A percentile compares a stretch with the other conserved stretches of the same genome.
These are phyloP conservation scores for Clohesyomyces aquaticus DNA, from an alignment of 495 filamentous ascomycete genomes.

Conservation along the genomic window DNA sequence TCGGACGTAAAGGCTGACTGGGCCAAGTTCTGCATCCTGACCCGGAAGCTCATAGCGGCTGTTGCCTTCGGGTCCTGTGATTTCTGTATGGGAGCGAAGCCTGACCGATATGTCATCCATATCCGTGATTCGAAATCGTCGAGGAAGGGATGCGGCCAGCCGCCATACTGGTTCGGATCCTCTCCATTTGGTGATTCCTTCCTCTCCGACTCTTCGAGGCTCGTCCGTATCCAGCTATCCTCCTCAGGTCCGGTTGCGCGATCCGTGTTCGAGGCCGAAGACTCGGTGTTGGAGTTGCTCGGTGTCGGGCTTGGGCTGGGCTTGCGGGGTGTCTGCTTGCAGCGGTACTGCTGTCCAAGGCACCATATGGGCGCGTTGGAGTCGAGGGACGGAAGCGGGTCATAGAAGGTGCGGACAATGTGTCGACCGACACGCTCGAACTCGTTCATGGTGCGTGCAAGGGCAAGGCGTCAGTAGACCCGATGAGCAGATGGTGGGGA, in stretches of 20 bases:
- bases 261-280: slow-evolving; percentile 46
- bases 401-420: slow-evolving; percentile 91
- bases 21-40: slow-evolving; percentile 80
- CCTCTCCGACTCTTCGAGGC: slow-evolving; percentile 31
- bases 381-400: slow-evolving; percentile 88
- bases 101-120: slow-evolving; percentile 96
- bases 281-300: slow-evolving; percentile 22
- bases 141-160: slow-evolving; percentile 86
- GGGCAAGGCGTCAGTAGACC: not conserved
- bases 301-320: slow-evolving; percentile 15
- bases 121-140: slow-evolving; percentile 91
- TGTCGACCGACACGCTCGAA: slow-evolving; percentile 37
- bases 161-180: slow-evolving; percentile 51
- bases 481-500: not conserved
- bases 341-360: slow-evolving; percentile 75
- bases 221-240: slow-evolving; percentile 40
- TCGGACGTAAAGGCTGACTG: slow-evolving; percentile 87
- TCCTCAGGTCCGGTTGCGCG: slow-evolving; percentile 24
- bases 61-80: slow-evolving; percentile 69
- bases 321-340: slow-evolving; percentile 39
- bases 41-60: slow-evolving; percentile 79
- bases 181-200: slow-evolving; percentile 37
- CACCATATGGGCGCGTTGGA: slow-evolving; percentile 81
- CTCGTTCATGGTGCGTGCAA: slow-evolving; percentile 32
- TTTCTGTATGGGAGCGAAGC: slow-evolving; percentile 81